Conservation (phyloP, 2,329 filamentous ascomycete genomes). For the Chrysoporthe puriensis region DNA sequence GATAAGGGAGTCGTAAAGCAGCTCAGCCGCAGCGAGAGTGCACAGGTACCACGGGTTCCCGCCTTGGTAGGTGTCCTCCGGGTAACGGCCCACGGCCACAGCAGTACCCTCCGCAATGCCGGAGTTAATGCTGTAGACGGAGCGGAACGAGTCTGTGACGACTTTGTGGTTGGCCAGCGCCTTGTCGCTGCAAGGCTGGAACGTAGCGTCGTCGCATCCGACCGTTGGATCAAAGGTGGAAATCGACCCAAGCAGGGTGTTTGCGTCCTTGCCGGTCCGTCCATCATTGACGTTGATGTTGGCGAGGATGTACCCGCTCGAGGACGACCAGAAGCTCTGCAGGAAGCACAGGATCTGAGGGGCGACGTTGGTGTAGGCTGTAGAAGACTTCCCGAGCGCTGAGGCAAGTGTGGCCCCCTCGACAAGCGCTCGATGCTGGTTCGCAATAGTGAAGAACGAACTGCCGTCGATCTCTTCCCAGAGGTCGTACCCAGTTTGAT, state of each 20-base stretch:
- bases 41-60: constrained; percentile 84
- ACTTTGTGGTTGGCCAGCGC: constrained; percentile 77
- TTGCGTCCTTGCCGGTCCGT: constrained; percentile 72
- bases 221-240: constrained; percentile 70
- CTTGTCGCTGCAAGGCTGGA: constrained; percentile 74
- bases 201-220: constrained; percentile 70
- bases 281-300: constrained; percentile 69
- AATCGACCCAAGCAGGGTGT: constrained; percentile 69
- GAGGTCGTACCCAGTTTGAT: constrained; percentile 70
- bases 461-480: constrained; percentile 81
- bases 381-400: constrained; percentile 63
- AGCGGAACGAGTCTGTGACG: constrained; percentile 74
- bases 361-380: constrained; percentile 65
- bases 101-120: constrained; percentile 64
- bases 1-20: constrained; percentile 76
- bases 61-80: constrained; percentile 74
- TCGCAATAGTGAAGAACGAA: constrained; percentile 78
- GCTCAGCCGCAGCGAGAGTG: constrained; percentile 78
- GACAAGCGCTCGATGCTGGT: constrained; percentile 70
- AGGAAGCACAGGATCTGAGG: constrained; percentile 74
- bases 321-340: constrained; percentile 71
- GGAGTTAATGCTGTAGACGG: constrained; percentile 70
- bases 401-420: constrained; percentile 70
- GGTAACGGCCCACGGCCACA: constrained; percentile 67
- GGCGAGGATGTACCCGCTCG: constrained; percentile 64